Percentiles rank a stretch among this genome's conserved stretches.
phyloP scores from a whole-genome alignment of 2,329 filamentous ascomycete genomes.

The Parastagonospora avenae region DNA sequence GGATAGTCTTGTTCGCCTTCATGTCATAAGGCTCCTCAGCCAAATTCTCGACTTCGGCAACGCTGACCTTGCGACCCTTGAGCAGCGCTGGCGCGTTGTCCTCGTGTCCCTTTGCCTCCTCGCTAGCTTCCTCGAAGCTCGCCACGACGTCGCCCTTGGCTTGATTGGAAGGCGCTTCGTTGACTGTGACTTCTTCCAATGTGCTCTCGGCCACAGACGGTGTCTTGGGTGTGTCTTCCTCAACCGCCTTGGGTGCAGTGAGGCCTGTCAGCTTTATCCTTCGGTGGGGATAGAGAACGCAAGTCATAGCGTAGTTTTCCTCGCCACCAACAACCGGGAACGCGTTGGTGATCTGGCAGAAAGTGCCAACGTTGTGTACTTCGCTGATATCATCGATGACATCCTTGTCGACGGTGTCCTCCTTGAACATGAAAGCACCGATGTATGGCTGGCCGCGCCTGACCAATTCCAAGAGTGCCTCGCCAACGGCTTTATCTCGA shows the following conservation, averaged over 20 bases:
- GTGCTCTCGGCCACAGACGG: constrained; percentile 46
- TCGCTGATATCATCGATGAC: constrained; percentile 88
- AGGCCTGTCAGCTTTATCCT: constrained; percentile 88
- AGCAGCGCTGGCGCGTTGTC: constrained; percentile 93
- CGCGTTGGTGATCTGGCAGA: constrained; percentile 95
- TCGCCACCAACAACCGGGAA: constrained; percentile 77
- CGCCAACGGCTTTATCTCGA: constrained; percentile 86
- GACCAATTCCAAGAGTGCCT: constrained; percentile 93
- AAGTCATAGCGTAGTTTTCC: constrained; percentile 83
- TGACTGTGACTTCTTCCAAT: constrained; percentile 53
- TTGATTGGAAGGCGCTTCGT: constrained; percentile 56
- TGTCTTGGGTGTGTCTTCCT: constrained; percentile 31
- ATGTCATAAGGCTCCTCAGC: constrained; percentile 87
- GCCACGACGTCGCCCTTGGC: constrained; percentile 83
- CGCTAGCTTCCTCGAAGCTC: constrained; percentile 86
- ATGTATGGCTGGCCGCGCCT: constrained; percentile 97
- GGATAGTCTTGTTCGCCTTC: constrained; percentile 85
- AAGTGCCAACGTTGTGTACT: constrained; percentile 94
- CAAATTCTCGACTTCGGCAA: constrained; percentile 95
- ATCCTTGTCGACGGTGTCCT: constrained; percentile 92
- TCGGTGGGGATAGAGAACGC: constrained; percentile 93
- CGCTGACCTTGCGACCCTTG: constrained; percentile 86
- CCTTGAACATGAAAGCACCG: constrained; percentile 95
- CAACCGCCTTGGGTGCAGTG: constrained; percentile 65
- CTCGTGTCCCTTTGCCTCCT: constrained; percentile 58